Conservation (phyloP, 2,329 filamentous ascomycete species). For the Atkinsonella texensis region DNA sequence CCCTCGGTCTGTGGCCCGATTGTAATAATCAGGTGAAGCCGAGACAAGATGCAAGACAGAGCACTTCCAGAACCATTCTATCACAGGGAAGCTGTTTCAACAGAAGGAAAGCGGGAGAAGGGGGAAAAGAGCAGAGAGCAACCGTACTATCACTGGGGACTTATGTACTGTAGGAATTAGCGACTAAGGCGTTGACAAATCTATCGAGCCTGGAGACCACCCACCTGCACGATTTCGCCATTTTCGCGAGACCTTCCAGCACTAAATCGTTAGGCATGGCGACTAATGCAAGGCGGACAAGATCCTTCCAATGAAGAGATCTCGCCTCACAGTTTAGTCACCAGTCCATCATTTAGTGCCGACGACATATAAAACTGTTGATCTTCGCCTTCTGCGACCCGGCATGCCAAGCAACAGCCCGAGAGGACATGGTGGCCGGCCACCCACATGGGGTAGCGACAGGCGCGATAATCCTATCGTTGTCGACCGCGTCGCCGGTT, state of each 20-base stretch:
- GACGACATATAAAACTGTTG: neutral
- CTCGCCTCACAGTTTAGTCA: neutral
- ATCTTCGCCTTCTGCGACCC: neutral
- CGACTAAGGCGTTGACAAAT: neutral
- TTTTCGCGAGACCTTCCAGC: too few species aligned
- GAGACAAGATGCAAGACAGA: neutral
- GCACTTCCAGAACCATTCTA: neutral
- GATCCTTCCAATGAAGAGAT: neutral
- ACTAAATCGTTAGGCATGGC: too few species aligned
- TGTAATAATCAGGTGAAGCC: neutral
- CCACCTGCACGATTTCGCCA: too few species aligned
- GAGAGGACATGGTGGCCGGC: neutral
- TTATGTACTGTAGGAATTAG: neutral
- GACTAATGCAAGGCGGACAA: neutral
- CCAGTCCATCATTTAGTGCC: neutral
- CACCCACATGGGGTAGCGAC: too few species aligned
- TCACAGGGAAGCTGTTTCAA: neutral
- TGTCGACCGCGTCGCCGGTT: too few species aligned
- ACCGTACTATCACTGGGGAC: neutral
- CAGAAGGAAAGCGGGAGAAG: neutral
- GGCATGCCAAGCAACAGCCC: neutral
- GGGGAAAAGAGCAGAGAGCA: too few species aligned
- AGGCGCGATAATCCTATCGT: too few species aligned
- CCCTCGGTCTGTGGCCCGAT: neutral
- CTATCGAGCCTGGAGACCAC: too few species aligned